Percentiles rank a stretch among this genome's conserved stretches.
Conservation (phyloP, 106 monocot genomes). For the Acorus calamus region DNA sequence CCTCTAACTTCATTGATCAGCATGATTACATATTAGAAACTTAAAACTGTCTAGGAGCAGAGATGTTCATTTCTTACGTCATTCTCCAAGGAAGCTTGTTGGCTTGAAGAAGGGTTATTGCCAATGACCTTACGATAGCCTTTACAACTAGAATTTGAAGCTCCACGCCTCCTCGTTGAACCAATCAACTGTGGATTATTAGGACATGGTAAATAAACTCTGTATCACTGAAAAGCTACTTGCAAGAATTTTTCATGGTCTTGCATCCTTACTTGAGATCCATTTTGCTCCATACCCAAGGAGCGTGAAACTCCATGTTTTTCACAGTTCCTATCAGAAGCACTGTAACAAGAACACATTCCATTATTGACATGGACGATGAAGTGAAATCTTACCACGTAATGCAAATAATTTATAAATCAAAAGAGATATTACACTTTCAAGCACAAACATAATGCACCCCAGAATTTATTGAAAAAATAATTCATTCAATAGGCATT, state of each 20-base stretch:
- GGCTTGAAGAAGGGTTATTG: conserved; percentile 16
- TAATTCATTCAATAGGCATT: too few species aligned
- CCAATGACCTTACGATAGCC: neutral
- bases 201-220: neutral
- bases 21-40: too few species aligned
- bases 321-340: conserved; percentile 32
- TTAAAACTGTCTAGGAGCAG: too few species aligned
- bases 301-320: conserved; percentile 11
- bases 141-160: conserved; percentile 1
- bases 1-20: too few species aligned
- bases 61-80: conserved; percentile 30
- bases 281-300: neutral
- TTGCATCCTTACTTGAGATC: conserved; percentile 11
- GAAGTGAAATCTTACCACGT: too few species aligned
- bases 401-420: too few species aligned
- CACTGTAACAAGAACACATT: conserved; percentile 21
- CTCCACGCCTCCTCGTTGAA: neutral
- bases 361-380: too few species aligned
- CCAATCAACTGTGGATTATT: conserved; percentile 5
- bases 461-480: too few species aligned
- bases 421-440: too few species aligned
- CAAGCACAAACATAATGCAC: too few species aligned
- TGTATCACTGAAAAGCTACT: neutral
- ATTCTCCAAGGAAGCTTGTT: conserved; percentile 43
- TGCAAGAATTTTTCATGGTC: neutral